phyloP scores from a whole-genome alignment of 768 basidiomycete species.

The Collybiopsis luxurians region DNA sequence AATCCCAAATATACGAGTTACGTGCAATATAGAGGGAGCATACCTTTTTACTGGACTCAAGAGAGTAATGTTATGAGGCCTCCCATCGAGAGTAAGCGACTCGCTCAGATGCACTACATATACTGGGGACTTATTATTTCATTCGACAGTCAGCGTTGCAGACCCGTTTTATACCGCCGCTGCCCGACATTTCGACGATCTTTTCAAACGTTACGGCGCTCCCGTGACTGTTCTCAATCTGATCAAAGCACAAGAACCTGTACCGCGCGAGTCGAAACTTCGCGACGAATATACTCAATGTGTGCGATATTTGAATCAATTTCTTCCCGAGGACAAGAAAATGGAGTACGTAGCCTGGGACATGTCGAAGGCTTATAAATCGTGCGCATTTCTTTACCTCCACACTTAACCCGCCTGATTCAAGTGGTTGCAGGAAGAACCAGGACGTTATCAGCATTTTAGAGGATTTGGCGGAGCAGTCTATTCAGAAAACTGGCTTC shows the following conservation, averaged over 20 bases:
- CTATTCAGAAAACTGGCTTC: conserved; percentile 86
- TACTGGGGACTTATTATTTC: neutral
- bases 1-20: conserved; percentile 93
- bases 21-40: conserved; percentile 96
- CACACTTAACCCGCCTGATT: no score
- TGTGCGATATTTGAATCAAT: conserved; percentile 91
- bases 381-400: no score
- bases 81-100: conserved; percentile 85
- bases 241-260: conserved; percentile 81
- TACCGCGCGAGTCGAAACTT: conserved; percentile 86
- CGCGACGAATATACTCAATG: conserved; percentile 91
- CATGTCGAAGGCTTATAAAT: conserved; percentile 93
- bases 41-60: conserved; percentile 96
- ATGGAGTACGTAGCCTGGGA: conserved; percentile 96
- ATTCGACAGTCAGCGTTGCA: conserved; percentile 74
- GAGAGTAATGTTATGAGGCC: conserved; percentile 90
- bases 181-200: conserved; percentile 87
- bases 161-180: conserved; percentile 96
- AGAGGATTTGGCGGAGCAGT: conserved; percentile 93
- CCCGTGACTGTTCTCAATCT: conserved; percentile 91
- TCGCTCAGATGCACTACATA: neutral
- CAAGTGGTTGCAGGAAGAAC: no score
- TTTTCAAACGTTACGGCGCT: conserved; percentile 85
- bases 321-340: conserved; percentile 79
- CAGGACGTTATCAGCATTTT: conserved; percentile 95